These are phyloP conservation scores for Ophiostoma ips DNA, from an alignment of 2,329 filamentous ascomycete genomes.

Conservation along the genomic window DNA sequence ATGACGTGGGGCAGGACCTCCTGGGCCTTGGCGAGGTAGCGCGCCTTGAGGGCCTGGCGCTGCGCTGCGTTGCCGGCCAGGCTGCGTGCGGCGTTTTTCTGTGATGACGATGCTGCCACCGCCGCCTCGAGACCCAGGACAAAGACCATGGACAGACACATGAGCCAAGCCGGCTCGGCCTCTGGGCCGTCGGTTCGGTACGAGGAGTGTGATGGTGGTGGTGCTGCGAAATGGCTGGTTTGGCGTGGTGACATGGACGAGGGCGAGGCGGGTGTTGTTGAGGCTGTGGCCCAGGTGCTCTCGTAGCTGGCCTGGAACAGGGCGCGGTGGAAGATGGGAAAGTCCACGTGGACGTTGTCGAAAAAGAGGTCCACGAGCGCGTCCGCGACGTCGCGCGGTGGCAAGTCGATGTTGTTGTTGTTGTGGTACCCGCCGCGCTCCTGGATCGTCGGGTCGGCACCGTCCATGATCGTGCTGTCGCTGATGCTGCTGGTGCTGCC, in stretches of 20 bases:
- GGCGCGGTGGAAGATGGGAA: conserved; percentile 12
- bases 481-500: conserved; percentile 1
- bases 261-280: neutral
- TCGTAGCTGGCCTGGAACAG: conserved; percentile 13
- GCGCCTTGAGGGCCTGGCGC: conserved; percentile 4
- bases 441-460: neutral
- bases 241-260: neutral
- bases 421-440: too few relatives aligned
- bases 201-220: neutral
- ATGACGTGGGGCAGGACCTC: conserved; percentile 11
- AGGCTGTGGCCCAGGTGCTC: conserved; percentile 11
- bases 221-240: neutral
- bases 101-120: neutral
- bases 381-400: conserved; percentile 13
- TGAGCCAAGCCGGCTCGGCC: conserved; percentile 13
- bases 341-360: conserved; percentile 13
- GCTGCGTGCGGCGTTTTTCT: neutral
- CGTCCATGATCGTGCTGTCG: neutral
- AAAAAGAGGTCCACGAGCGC: conserved; percentile 12
- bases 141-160: conserved; percentile 15
- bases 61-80: conserved; percentile 5
- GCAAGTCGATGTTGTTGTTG: conserved; percentile 7
- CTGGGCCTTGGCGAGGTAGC: conserved; percentile 10
- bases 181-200: neutral
- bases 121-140: conserved; percentile 12